These are phyloP conservation scores for Miamiensis avidus DNA, from an alignment of 169 alveolate genomes.

Conservation along the genomic window DNA sequence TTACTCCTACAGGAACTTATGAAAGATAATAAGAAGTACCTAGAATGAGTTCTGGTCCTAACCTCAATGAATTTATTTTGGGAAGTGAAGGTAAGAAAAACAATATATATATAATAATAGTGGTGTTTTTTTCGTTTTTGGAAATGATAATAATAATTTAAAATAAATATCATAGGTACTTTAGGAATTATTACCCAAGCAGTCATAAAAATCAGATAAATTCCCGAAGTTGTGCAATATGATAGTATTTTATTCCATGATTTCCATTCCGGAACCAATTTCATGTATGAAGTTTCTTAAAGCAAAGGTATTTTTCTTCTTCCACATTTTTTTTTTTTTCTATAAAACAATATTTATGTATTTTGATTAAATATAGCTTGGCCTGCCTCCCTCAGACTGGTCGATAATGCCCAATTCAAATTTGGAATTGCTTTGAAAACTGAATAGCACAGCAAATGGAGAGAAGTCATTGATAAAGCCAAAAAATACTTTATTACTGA, in stretches of 20 bases:
- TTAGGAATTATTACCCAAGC: constrained; percentile 86
- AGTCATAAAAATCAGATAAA: constrained; percentile 62
- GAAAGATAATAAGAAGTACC: constrained; percentile 69
- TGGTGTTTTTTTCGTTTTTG: no score
- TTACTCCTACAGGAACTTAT: constrained; percentile 81
- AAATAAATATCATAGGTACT: constrained; percentile 35
- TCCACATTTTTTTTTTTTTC: no score
- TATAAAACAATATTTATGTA: no score
- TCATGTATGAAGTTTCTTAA: constrained; percentile 75
- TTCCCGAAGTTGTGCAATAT: constrained; percentile 71
- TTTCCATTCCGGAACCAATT: constrained; percentile 79
- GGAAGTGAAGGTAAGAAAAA: constrained; percentile 72
- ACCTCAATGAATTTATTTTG: constrained; percentile 68
- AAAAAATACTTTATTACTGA: constrained; percentile 70
- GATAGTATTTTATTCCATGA: constrained; percentile 84
- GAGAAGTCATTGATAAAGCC: constrained; percentile 63
- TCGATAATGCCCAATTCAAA: constrained; percentile 76
- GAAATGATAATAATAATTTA: no score
- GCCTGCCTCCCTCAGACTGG: constrained; percentile 85
- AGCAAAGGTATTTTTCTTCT: constrained; percentile 8
- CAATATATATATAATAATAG: no score
- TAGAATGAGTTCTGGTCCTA: constrained; percentile 84
- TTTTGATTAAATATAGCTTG: constrained; percentile 39
- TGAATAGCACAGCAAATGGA: constrained; percentile 39
- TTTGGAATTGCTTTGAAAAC: constrained; percentile 77